phyloP scores from a whole-genome alignment of 2,329 filamentous ascomycete genomes.

The Epichloe gansuensis region DNA sequence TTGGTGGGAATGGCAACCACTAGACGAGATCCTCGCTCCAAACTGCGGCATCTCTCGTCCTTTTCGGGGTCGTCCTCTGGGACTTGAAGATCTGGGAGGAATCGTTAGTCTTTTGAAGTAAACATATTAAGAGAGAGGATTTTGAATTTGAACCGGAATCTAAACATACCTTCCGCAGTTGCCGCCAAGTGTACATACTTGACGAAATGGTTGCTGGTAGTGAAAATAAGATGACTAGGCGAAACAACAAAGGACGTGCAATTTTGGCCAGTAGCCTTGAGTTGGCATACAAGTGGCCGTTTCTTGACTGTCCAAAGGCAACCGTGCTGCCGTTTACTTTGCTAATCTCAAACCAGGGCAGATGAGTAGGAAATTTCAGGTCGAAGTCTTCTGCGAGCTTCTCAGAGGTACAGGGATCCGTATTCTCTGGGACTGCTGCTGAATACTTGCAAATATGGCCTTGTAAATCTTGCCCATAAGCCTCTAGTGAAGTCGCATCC shows the following conservation, averaged over 20 bases:
- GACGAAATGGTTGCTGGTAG: slow-evolving; percentile 80
- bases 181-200: slow-evolving; percentile 79
- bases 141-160: background rate
- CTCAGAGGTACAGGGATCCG: background rate
- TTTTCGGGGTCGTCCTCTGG: slow-evolving; percentile 80
- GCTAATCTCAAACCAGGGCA: slow-evolving; percentile 41
- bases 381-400: slow-evolving; percentile 19
- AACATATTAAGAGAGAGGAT: background rate
- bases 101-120: background rate
- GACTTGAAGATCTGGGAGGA: slow-evolving; percentile 57
- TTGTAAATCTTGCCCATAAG: slow-evolving; percentile 33
- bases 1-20: slow-evolving; percentile 82
- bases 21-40: slow-evolving; percentile 79
- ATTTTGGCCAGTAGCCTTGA: slow-evolving; percentile 64
- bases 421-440: slow-evolving; percentile 8
- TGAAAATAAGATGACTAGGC: slow-evolving; percentile 73
- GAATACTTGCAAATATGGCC: slow-evolving; percentile 33
- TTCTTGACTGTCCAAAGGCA: slow-evolving; percentile 56
- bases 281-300: slow-evolving; percentile 70
- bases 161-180: slow-evolving; percentile 44
- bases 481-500: slow-evolving; percentile 16
- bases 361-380: slow-evolving; percentile 30
- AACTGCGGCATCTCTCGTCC: slow-evolving; percentile 82
- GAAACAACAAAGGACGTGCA: slow-evolving; percentile 87
- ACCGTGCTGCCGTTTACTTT: slow-evolving; percentile 30